These are phyloP conservation scores for Xerocomus brunneocitrinus DNA, from an alignment of 768 basidiomycete genomes.

Conservation along the genomic window DNA sequence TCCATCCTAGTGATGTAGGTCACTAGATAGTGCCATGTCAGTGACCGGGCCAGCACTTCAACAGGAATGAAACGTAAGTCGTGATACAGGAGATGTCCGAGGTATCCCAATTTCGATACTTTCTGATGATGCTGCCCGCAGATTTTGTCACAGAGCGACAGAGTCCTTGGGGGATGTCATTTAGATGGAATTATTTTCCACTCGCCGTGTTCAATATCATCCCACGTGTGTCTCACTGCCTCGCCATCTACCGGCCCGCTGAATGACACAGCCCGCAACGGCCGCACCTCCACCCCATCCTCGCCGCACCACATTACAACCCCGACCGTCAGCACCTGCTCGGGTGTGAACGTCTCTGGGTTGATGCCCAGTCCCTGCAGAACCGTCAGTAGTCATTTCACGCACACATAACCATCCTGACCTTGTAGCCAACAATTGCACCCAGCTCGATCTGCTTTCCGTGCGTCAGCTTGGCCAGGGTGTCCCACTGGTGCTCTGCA, in stretches of 20 bases:
- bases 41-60: too few relatives aligned
- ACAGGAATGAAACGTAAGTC: too few relatives aligned
- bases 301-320: constrained; percentile 28
- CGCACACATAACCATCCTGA: constrained; percentile 15
- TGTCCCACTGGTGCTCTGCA: constrained; percentile 15
- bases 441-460: constrained; percentile 28
- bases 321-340: constrained; percentile 46
- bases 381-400: background rate
- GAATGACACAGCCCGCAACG: constrained; percentile 26
- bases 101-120: too few relatives aligned
- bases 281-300: constrained; percentile 11
- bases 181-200: constrained; percentile 16
- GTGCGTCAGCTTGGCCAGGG: constrained; percentile 19
- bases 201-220: constrained; percentile 11
- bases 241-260: constrained; percentile 23
- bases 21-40: background rate
- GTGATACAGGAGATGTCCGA: too few relatives aligned
- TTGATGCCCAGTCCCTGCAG: constrained; percentile 55
- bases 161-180: too few relatives aligned
- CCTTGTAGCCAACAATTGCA: constrained; percentile 47
- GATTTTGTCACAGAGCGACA: too few relatives aligned
- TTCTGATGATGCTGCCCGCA: too few relatives aligned
- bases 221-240: constrained; percentile 11
- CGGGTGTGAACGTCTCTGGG: constrained; percentile 55
- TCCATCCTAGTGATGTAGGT: too few relatives aligned